Percentiles rank a stretch among this genome's conserved stretches.
phyloP scores from a whole-genome alignment of 192 early-diverging fungal species.

The Coemansia sp. region DNA sequence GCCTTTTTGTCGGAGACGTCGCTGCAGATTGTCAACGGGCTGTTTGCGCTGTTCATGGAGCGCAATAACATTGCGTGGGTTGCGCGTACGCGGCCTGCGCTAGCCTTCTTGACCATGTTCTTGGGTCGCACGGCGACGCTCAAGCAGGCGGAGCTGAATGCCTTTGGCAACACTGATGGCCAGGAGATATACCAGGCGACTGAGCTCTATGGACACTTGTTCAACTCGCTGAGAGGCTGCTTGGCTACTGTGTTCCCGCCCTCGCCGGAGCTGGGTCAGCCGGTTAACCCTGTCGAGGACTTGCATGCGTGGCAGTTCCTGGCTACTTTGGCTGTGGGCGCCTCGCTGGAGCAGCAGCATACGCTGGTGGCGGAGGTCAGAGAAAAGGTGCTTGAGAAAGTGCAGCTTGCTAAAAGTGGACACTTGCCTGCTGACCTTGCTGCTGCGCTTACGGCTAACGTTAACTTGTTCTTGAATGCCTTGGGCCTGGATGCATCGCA shows the following conservation, averaged over 20 bases:
- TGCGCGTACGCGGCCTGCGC: constrained; percentile 79
- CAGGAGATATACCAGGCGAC: constrained; percentile 56
- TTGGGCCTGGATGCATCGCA: constrained; percentile 81
- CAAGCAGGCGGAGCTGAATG: constrained; percentile 63
- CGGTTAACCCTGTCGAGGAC: constrained; percentile 64
- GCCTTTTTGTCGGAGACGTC: constrained; percentile 83
- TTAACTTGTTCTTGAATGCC: constrained; percentile 95
- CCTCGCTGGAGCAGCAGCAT: constrained; percentile 93
- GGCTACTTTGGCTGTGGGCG: constrained; percentile 93
- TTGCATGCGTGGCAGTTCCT: constrained; percentile 98
- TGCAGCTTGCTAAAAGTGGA: constrained; percentile 66
- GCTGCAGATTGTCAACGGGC: constrained; percentile 77
- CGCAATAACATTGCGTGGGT: constrained; percentile 90
- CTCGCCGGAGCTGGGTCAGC: constrained; percentile 47
- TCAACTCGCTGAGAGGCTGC: constrained; percentile 73
- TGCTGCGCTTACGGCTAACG: constrained; percentile 75
- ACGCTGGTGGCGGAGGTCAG: constrained; percentile 89
- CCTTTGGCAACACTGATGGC: constrained; percentile 30
- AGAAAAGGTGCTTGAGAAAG: constrained; percentile 80
- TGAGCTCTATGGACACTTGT: constrained; percentile 86
- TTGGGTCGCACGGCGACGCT: constrained; percentile 89
- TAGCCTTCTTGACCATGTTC: constrained; percentile 89
- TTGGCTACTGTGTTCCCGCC: constrained; percentile 80
- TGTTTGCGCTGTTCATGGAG: constrained; percentile 84
- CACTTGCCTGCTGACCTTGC: constrained; percentile 64